These are phyloP conservation scores for Seminavis robusta DNA, from an alignment of 108 stramenopile species.

Conservation along the genomic window DNA sequence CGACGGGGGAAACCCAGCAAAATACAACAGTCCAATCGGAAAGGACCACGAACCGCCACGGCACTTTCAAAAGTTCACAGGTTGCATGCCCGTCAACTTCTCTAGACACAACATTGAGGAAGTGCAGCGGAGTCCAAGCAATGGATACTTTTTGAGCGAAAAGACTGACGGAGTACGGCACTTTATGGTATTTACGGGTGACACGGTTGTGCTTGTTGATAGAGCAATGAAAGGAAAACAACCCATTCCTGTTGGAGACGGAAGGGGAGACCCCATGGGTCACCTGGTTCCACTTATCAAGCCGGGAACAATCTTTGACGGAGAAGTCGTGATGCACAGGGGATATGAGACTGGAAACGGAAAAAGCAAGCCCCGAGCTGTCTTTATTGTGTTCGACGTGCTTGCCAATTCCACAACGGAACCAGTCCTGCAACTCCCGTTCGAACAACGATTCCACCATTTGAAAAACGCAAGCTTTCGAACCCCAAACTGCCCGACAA, in stretches of 20 bases:
- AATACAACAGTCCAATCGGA: slow-evolving; percentile 32
- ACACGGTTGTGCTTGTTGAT: slow-evolving; percentile 86
- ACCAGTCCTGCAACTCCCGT: slow-evolving; percentile 78
- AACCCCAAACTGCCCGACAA: slow-evolving; percentile 43
- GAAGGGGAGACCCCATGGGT: slow-evolving; percentile 62
- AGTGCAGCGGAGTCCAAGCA: slow-evolving; percentile 63
- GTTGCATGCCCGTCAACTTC: slow-evolving; percentile 96
- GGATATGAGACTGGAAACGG: slow-evolving; percentile 14
- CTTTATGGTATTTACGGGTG: slow-evolving; percentile 87
- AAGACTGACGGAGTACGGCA: slow-evolving; percentile 97
- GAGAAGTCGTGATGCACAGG: slow-evolving; percentile 95
- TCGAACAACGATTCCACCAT: slow-evolving; percentile 75
- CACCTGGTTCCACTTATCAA: slow-evolving; percentile 44
- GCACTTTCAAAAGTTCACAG: slow-evolving; percentile 69
- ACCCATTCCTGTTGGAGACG: slow-evolving; percentile 29
- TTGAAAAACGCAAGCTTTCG: slow-evolving; percentile 69
- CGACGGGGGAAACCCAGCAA: slow-evolving; percentile 28
- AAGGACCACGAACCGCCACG: slow-evolving; percentile 31
- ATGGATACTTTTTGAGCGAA: slow-evolving; percentile 90
- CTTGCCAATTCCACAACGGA: slow-evolving; percentile 61
- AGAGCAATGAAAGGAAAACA: slow-evolving; percentile 85
- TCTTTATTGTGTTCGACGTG: slow-evolving; percentile 95
- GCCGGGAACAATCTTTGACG: slow-evolving; percentile 92
- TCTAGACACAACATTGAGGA: slow-evolving; percentile 90
- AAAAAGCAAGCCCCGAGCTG: slow-evolving; percentile 56